These are phyloP conservation scores for Sugiyamaella valdiviana DNA, from an alignment of 805 yeast species.

Conservation along the genomic window DNA sequence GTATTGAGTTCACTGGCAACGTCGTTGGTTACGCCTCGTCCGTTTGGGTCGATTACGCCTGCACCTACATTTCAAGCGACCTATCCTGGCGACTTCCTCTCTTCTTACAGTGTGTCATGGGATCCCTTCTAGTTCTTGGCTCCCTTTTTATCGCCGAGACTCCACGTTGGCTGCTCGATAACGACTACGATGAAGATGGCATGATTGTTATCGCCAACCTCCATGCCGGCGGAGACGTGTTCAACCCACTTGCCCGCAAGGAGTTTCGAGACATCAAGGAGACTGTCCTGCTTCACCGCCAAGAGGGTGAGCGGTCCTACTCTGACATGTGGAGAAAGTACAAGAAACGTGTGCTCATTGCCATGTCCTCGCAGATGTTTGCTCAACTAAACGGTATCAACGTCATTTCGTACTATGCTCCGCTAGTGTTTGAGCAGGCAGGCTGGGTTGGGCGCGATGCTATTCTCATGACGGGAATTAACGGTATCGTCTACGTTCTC, in stretches of 20 bases:
- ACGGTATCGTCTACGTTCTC: slow-evolving; percentile 50
- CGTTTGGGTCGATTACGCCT: slow-evolving; percentile 81
- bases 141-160: slow-evolving; percentile 77
- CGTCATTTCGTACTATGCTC: slow-evolving; percentile 88
- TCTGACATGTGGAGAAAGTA: slow-evolving; percentile 70
- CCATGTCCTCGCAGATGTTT: slow-evolving; percentile 85
- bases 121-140: slow-evolving; percentile 60
- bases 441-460: slow-evolving; percentile 91
- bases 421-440: slow-evolving; percentile 88
- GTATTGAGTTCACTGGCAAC: slow-evolving; percentile 85
- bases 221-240: slow-evolving; percentile 70
- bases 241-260: slow-evolving; percentile 57
- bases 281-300: slow-evolving; percentile 62
- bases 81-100: slow-evolving; percentile 76
- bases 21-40: slow-evolving; percentile 73
- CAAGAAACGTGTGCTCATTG: slow-evolving; percentile 71
- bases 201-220: slow-evolving; percentile 77
- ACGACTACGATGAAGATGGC: slow-evolving; percentile 75
- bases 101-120: slow-evolving; percentile 69
- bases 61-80: slow-evolving; percentile 56
- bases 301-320: slow-evolving; percentile 76
- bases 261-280: slow-evolving; percentile 82
- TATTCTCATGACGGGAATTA: slow-evolving; percentile 83
- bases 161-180: slow-evolving; percentile 84
- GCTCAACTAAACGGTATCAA: slow-evolving; percentile 93